Evolutionary conservation across 208 protist species (phyloP).

Genomic region (Novymonas esmeraldas): DNA sequence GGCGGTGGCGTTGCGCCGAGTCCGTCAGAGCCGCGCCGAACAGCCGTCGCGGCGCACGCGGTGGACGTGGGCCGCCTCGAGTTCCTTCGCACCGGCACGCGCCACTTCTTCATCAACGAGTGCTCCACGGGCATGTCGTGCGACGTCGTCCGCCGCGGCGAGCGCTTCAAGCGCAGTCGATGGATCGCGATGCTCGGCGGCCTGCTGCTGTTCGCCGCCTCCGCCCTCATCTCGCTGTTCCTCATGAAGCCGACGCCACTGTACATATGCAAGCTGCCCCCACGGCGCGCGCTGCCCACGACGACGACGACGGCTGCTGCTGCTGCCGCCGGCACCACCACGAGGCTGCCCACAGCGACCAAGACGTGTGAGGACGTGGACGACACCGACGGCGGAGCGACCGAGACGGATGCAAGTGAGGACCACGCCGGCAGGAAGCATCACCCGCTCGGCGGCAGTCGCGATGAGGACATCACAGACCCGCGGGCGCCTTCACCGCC

Average conservation of each 20-base stretch:
- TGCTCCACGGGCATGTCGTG: constrained; percentile 82
- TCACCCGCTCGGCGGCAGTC: too few relatives aligned
- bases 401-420: background rate
- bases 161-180: constrained; percentile 46
- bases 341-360: background rate
- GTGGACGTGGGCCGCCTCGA: constrained; percentile 76
- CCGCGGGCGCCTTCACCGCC: too few relatives aligned
- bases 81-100: constrained; percentile 61
- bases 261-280: constrained; percentile 34
- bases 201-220: constrained; percentile 54
- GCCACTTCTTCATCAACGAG: constrained; percentile 84
- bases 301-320: too few relatives aligned
- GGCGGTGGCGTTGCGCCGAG: too few relatives aligned
- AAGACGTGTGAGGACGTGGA: background rate
- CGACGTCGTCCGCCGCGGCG: constrained; percentile 71
- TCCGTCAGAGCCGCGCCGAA: background rate
- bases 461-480: background rate
- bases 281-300: constrained; percentile 1
- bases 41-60: constrained; percentile 23
- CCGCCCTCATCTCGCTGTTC: constrained; percentile 53
- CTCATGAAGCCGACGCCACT: constrained; percentile 55
- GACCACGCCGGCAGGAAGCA: background rate
- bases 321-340: too few relatives aligned
- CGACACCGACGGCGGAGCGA: background rate
- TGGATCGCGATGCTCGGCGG: constrained; percentile 52